Evolutionary conservation across 106 monocot genomes (phyloP), one percentile per base, ranked within the genome.

Genomic region (Acanthochlamys bracteata): DNA sequence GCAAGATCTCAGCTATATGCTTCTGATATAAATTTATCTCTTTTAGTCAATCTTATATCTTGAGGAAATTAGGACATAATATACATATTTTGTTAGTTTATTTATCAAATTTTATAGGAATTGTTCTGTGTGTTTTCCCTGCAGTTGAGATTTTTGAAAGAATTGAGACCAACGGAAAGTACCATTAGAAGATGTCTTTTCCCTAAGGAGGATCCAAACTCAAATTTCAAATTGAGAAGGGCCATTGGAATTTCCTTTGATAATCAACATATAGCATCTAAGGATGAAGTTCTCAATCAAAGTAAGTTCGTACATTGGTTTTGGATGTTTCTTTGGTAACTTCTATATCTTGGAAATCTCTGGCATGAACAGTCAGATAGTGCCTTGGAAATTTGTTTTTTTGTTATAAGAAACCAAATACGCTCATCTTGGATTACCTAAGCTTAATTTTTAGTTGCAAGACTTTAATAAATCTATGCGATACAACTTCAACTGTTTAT

Each of bases 171-270:
- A 39, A 41, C 6, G 13, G 62, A 22, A 61, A 39, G 3, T 22
- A 15, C 47, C 11, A 40, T 20, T 42, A 73, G 57, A 42, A 23
- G 66, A 39, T 74, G 74, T 59, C 74, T 74, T 23, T 74, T 67
- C 42, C 23, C 58, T 33, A 59, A 20, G 13, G 23, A 61, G 41
- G 10, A 4, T 16, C n/a, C 23, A 24, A 60, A 49, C 24, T 0
- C 58, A 62, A 69, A 27, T 25, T 43, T 33, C 33, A 40, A 53
- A 40, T 13, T 25, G 14, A 11, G 23, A 41, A 53, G 8, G 47
- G 59, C 41, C 27, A 41, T 51, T 16, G 22, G 24, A 24, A 19
- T 56, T 20, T 23, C 24, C 2, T 52, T 23, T 41, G 19, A 49
- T n/a, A 24, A 45, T 1, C 42, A 42, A 25, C 15, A 17, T n/a